These are phyloP conservation scores for Sporothrix brunneoviolacea DNA, from an alignment of 2,329 filamentous ascomycete genomes.

Conservation along the genomic window DNA sequence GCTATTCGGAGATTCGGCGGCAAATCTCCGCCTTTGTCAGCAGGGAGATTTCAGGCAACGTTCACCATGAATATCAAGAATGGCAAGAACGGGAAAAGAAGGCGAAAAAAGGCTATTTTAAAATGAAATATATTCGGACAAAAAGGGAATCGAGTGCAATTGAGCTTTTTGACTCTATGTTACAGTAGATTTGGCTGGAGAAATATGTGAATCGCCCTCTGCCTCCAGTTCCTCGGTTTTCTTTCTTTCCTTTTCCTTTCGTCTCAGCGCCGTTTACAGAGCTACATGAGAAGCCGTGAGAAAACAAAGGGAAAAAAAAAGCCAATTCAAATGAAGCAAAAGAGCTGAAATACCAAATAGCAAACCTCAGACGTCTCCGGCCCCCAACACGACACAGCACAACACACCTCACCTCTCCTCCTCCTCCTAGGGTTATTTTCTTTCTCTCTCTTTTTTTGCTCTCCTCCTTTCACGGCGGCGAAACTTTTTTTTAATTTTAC, in stretches of 20 bases:
- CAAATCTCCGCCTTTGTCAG: neutral
- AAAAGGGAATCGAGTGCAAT: slow-evolving; percentile 57
- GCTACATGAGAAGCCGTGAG: slow-evolving; percentile 30
- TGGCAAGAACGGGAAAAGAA: neutral
- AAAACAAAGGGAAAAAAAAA: neutral
- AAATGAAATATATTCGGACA: slow-evolving; percentile 19
- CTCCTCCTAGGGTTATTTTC: neutral
- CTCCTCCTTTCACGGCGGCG: neutral
- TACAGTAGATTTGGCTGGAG: slow-evolving; percentile 50
- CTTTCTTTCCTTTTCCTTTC: slow-evolving; percentile 36
- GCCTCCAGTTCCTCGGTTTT: slow-evolving; percentile 28
- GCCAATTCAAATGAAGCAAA: slow-evolving; percentile 9
- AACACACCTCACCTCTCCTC: neutral
- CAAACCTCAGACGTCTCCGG: slow-evolving; percentile 15
- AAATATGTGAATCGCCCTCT: slow-evolving; percentile 32
- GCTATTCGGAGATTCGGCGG: neutral
- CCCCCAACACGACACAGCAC: slow-evolving; percentile 2
- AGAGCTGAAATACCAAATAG: slow-evolving; percentile 32
- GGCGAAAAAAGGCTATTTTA: neutral
- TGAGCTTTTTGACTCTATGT: slow-evolving; percentile 57
- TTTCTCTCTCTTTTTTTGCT: neutral
- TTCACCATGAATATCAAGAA: neutral
- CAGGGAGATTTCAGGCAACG: neutral
- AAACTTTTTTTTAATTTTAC: slow-evolving; percentile 11
- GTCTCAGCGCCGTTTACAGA: slow-evolving; percentile 37